A percentile compares a stretch with the other conserved stretches of the same genome.
phyloP scores from a whole-genome alignment of 352 stramenopile species.

The Pythium coloratum region DNA sequence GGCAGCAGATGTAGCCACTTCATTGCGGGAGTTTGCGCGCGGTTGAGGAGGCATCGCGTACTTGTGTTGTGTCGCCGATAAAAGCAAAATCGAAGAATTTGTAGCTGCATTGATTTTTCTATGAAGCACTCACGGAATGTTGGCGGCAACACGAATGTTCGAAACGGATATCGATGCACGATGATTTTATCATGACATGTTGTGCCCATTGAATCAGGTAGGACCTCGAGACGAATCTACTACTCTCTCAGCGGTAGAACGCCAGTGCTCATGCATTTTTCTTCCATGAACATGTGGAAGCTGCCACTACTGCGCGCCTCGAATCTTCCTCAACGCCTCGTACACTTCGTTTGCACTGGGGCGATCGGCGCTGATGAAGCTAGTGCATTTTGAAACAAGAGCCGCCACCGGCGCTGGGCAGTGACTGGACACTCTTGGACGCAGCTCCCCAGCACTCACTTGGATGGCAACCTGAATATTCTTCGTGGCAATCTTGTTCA shows the following conservation, averaged over 20 bases:
- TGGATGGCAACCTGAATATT: constrained; percentile 18
- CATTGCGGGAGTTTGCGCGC: not conserved
- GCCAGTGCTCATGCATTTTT: too few species aligned
- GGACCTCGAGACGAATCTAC: too few species aligned
- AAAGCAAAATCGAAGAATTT: too few species aligned
- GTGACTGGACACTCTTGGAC: constrained; percentile 1
- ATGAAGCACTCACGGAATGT: too few species aligned
- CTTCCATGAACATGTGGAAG: too few species aligned
- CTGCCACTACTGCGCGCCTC: not conserved
- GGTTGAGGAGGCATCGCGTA: not conserved
- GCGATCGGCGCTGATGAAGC: not conserved
- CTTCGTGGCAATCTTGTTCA: not conserved
- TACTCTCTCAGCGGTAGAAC: too few species aligned
- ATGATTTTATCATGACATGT: too few species aligned
- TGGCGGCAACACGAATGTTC: too few species aligned
- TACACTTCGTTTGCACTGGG: not conserved
- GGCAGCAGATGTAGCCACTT: not conserved
- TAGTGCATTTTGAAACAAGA: not conserved
- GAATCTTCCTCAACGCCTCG: not conserved
- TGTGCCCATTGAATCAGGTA: too few species aligned
- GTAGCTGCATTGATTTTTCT: too few species aligned
- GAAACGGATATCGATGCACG: too few species aligned
- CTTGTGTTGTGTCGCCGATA: too few species aligned
- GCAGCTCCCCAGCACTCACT: constrained; percentile 16
- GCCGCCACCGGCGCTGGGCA: not conserved